Percentiles rank a stretch among this genome's conserved stretches.
phyloP scores from a whole-genome alignment of 1,139 yeast species.

The Taphrina betulina region DNA sequence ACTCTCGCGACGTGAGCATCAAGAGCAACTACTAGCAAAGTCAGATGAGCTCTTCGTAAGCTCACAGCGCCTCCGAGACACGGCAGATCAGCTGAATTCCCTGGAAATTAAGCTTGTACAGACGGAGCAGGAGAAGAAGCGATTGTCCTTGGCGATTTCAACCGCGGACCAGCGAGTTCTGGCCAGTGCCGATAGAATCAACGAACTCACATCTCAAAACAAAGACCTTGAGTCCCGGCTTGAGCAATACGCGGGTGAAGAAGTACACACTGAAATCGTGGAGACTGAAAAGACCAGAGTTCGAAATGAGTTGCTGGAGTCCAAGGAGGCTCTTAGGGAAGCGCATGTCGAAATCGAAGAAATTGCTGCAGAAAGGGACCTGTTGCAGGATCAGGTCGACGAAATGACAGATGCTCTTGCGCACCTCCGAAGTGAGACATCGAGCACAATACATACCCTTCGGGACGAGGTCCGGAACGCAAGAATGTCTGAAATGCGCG shows the following conservation, averaged over 20 bases:
- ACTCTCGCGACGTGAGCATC: constrained; percentile 5
- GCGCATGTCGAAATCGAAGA: constrained; percentile 25
- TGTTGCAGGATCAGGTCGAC: constrained; percentile 22
- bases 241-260: constrained; percentile 1
- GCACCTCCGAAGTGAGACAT: constrained; percentile 3
- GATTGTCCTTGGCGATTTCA: constrained; percentile 1
- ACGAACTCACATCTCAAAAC: constrained; percentile 9
- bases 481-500: background rate
- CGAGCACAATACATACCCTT: background rate
- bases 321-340: constrained; percentile 1
- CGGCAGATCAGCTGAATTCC: background rate
- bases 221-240: constrained; percentile 4
- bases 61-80: background rate
- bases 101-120: constrained; percentile 2
- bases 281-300: constrained; percentile 16
- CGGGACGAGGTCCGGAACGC: background rate
- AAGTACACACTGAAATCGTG: background rate
- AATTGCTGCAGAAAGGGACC: constrained; percentile 22
- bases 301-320: constrained; percentile 6
- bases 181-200: background rate
- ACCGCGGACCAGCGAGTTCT: constrained; percentile 16
- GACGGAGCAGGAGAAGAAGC: constrained; percentile 22
- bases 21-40: background rate
- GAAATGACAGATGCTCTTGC: constrained; percentile 3
- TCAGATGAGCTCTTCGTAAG: constrained; percentile 7